Evolutionary conservation across 2,329 filamentous ascomycete genomes (phyloP).

Genomic region (Cladosporium sp.): DNA sequence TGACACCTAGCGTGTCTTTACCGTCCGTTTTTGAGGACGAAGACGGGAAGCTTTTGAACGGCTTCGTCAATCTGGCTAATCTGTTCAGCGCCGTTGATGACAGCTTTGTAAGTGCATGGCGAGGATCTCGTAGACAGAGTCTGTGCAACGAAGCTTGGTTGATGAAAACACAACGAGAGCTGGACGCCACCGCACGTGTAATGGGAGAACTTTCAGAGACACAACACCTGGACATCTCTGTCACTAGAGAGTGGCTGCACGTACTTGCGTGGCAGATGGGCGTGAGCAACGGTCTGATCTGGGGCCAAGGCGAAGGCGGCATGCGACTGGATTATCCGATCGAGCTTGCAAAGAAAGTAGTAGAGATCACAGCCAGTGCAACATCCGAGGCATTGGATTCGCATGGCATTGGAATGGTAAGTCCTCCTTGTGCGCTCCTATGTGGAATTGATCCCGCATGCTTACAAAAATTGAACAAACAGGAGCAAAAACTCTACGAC

Average conservation of each 20-base stretch:
- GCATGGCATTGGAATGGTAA: constrained; percentile 35
- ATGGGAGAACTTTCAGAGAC: constrained; percentile 30
- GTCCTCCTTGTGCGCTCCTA: not conserved
- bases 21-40: constrained; percentile 32
- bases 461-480: not conserved
- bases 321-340: constrained; percentile 35
- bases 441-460: not conserved
- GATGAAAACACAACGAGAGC: constrained; percentile 29
- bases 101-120: constrained; percentile 32
- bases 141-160: constrained; percentile 34
- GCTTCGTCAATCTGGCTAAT: constrained; percentile 33
- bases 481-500: constrained; percentile 35
- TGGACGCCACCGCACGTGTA: constrained; percentile 29
- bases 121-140: constrained; percentile 28
- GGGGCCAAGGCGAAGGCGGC: constrained; percentile 30
- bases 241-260: constrained; percentile 34
- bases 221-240: constrained; percentile 32
- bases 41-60: constrained; percentile 31
- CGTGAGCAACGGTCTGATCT: constrained; percentile 33
- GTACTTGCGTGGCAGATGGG: constrained; percentile 37
- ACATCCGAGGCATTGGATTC: constrained; percentile 28
- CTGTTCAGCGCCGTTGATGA: constrained; percentile 34
- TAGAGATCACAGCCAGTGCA: constrained; percentile 29
- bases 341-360: constrained; percentile 32
- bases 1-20: constrained; percentile 28